These are phyloP conservation scores for Cutaneotrichosporon sp. DNA, from an alignment of 1,284 basidiomycete genomes.

Conservation along the genomic window DNA sequence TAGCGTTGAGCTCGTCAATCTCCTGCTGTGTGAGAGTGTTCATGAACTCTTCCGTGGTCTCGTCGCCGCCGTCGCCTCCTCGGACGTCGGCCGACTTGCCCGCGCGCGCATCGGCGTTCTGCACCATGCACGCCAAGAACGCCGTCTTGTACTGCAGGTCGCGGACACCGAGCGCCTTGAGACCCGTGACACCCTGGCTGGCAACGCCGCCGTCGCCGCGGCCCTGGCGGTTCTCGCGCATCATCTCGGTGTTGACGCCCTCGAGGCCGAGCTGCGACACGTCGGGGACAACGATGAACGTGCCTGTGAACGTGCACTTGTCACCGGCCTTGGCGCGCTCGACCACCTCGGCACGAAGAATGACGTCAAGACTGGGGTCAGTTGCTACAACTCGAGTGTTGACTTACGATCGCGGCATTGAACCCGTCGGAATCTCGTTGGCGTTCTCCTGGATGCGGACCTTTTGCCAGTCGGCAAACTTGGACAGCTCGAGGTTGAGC, in stretches of 20 bases:
- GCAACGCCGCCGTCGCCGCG: slow-evolving; percentile 65
- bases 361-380: slow-evolving; percentile 73
- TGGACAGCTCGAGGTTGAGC: slow-evolving; percentile 90
- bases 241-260: slow-evolving; percentile 89
- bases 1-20: slow-evolving; percentile 85
- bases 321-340: slow-evolving; percentile 98
- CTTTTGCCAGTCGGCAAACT: slow-evolving; percentile 99
- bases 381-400: background rate
- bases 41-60: slow-evolving; percentile 70
- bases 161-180: slow-evolving; percentile 89
- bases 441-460: slow-evolving; percentile 98
- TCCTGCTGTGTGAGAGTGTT: slow-evolving; percentile 86
- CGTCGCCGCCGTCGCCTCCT: slow-evolving; percentile 75
- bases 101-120: slow-evolving; percentile 78
- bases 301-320: slow-evolving; percentile 96
- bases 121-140: slow-evolving; percentile 96
- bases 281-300: slow-evolving; percentile 97
- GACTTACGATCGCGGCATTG: slow-evolving; percentile 76
- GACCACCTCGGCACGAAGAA: slow-evolving; percentile 89
- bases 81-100: slow-evolving; percentile 70
- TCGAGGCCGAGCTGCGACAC: slow-evolving; percentile 93
- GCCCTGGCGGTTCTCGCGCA: slow-evolving; percentile 72
- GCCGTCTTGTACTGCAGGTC: slow-evolving; percentile 98
- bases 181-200: slow-evolving; percentile 81
- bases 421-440: slow-evolving; percentile 96